These are phyloP conservation scores for Groenewaldozyma salmanticensis DNA, from an alignment of 805 yeast genomes.

Conservation along the genomic window DNA sequence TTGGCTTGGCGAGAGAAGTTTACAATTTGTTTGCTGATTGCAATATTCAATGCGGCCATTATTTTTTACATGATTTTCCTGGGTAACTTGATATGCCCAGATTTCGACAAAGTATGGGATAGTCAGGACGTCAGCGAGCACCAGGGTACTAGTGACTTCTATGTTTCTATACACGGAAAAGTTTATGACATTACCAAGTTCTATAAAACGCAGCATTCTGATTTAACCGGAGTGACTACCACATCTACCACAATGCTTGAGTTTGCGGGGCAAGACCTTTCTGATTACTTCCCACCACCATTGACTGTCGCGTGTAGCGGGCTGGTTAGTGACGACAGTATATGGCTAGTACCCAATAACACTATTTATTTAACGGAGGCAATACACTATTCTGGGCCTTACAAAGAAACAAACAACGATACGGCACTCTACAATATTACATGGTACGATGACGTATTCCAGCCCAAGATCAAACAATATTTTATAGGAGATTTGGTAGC, in stretches of 20 bases:
- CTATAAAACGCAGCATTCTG: constrained; percentile 28
- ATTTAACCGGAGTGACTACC: constrained; percentile 17
- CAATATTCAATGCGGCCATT: constrained; percentile 26
- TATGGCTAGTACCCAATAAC: constrained; percentile 12
- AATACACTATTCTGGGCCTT: constrained; percentile 13
- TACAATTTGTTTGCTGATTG: constrained; percentile 29
- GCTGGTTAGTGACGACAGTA: constrained; percentile 11
- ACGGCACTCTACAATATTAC: constrained; percentile 31
- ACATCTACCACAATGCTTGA: constrained; percentile 21
- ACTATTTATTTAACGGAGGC: constrained; percentile 11
- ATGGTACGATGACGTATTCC: constrained; percentile 24
- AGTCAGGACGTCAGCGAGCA: constrained; percentile 25
- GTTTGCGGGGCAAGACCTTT: constrained; percentile 28
- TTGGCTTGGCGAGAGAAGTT: constrained; percentile 32
- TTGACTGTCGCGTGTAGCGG: constrained; percentile 29
- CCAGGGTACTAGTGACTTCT: constrained; percentile 26
- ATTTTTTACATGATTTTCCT: constrained; percentile 25
- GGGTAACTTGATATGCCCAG: constrained; percentile 29
- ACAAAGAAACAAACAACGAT: constrained; percentile 26
- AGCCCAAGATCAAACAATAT: constrained; percentile 32
- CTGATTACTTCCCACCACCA: constrained; percentile 28
- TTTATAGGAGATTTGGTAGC: constrained; percentile 27
- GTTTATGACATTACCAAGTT: constrained; percentile 29
- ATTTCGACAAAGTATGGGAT: constrained; percentile 6
- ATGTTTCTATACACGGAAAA: constrained; percentile 28